phyloP scores from a whole-genome alignment of 108 stramenopile genomes.

The Parmales sp. region DNA sequence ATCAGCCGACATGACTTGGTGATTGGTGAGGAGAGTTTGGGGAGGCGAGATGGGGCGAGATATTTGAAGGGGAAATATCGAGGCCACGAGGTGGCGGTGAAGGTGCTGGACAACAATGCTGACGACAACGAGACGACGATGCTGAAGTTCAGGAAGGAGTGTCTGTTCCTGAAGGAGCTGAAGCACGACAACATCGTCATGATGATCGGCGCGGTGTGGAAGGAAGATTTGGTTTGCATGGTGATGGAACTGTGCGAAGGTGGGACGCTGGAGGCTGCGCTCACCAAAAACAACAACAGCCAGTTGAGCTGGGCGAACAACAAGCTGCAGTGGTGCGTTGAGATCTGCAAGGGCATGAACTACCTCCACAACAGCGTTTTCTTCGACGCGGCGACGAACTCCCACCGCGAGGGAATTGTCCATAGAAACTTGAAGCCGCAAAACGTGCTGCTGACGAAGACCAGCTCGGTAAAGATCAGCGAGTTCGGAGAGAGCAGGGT shows the following conservation, averaged over 20 bases:
- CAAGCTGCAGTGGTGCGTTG: not conserved
- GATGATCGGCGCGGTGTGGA: not conserved
- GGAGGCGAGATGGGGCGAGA: no score
- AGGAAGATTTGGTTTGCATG: not conserved
- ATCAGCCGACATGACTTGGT: no score
- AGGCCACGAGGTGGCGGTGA: no score
- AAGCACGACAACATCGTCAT: not conserved
- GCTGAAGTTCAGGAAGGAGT: constrained; percentile 6
- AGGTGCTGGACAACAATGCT: no score
- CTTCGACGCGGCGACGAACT: not conserved
- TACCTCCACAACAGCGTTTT: not conserved
- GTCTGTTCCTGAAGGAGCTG: not conserved
- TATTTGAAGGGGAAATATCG: no score
- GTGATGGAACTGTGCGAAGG: constrained; percentile 10
- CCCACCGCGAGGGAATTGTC: constrained; percentile 14
- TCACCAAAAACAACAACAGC: not conserved
- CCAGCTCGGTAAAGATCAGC: not conserved
- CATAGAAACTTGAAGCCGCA: constrained; percentile 35
- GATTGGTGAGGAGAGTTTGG: no score
- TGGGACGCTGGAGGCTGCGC: not conserved
- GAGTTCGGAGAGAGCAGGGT: not conserved
- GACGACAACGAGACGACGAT: no score
- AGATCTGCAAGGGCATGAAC: not conserved
- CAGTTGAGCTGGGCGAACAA: not conserved
- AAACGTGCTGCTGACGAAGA: constrained; percentile 28